A percentile compares a stretch with the other conserved stretches of the same genome.
phyloP scores from a whole-genome alignment of 1,139 yeast genomes.

The Wickerhamomyces sp. region DNA sequence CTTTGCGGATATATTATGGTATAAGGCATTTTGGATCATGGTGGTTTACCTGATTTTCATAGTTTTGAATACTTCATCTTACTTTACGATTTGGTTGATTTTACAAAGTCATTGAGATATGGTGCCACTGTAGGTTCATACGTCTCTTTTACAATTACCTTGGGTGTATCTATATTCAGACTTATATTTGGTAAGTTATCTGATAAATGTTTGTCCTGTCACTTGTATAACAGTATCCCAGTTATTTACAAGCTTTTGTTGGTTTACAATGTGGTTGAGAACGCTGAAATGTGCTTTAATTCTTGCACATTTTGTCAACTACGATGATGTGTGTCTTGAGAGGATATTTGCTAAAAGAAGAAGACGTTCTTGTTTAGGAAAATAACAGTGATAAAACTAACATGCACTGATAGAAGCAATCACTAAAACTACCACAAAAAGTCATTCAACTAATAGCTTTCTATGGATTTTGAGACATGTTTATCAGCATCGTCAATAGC shows the following conservation, averaged over 20 bases:
- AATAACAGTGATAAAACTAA: conserved; percentile 25
- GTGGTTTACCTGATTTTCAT: conserved; percentile 44
- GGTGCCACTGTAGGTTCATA: conserved; percentile 50
- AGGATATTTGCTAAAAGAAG: conserved; percentile 23
- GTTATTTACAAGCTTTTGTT: conserved; percentile 27
- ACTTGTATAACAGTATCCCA: conserved; percentile 38
- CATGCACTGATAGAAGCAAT: conserved; percentile 1
- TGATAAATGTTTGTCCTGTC: conserved; percentile 51
- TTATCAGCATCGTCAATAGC: conserved; percentile 11
- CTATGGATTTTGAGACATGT: too few relatives aligned
- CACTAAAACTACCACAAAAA: background rate
- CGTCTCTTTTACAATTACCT: conserved; percentile 54
- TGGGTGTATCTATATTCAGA: conserved; percentile 59
- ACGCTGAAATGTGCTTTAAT: conserved; percentile 49
- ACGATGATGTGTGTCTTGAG: conserved; percentile 48
- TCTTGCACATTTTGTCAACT: conserved; percentile 38
- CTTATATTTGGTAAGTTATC: conserved; percentile 52
- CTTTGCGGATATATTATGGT: conserved; percentile 26
- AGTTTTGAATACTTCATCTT: conserved; percentile 54
- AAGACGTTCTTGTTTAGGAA: conserved; percentile 41
- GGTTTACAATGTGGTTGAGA: conserved; percentile 61
- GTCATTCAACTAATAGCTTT: background rate
- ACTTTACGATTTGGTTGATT: conserved; percentile 55
- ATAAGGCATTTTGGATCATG: conserved; percentile 37
- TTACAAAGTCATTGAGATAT: conserved; percentile 55